phyloP scores from a whole-genome alignment of 306 rosid species.

The Astragalus glycyphyllos region DNA sequence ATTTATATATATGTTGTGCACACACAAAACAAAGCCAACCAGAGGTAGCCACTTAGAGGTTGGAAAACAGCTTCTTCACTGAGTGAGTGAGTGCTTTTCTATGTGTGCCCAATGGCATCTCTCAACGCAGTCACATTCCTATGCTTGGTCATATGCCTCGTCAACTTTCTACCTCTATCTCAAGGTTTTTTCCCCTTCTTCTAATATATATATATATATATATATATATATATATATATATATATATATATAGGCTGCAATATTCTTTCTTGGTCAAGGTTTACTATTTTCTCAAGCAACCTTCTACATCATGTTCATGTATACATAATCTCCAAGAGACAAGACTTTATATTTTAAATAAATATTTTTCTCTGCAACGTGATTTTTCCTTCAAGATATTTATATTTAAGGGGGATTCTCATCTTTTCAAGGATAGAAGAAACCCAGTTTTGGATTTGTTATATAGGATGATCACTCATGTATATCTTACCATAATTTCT shows the following conservation, averaged over 20 bases:
- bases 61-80: constrained; percentile 51
- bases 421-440: too few species aligned
- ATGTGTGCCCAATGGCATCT: constrained; percentile 67
- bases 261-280: constrained; percentile 41
- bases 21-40: constrained; percentile 89
- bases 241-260: too few species aligned
- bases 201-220: neutral
- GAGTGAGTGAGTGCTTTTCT: constrained; percentile 50
- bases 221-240: too few species aligned
- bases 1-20: constrained; percentile 36
- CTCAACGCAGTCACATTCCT: constrained; percentile 55
- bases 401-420: too few species aligned
- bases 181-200: constrained; percentile 56
- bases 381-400: too few species aligned
- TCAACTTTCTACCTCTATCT: constrained; percentile 47
- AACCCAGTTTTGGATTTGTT: too few species aligned
- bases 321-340: too few species aligned
- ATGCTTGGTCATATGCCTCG: constrained; percentile 46
- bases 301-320: neutral
- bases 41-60: constrained; percentile 72
- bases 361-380: too few species aligned
- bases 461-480: too few species aligned
- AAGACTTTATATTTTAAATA: too few species aligned
- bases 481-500: too few species aligned
- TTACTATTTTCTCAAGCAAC: neutral